Percentiles rank a stretch among this genome's conserved stretches.
These are phyloP conservation scores for Ustilaginoidea virens DNA, from an alignment of 2,329 filamentous ascomycete species.

Conservation along the genomic window DNA sequence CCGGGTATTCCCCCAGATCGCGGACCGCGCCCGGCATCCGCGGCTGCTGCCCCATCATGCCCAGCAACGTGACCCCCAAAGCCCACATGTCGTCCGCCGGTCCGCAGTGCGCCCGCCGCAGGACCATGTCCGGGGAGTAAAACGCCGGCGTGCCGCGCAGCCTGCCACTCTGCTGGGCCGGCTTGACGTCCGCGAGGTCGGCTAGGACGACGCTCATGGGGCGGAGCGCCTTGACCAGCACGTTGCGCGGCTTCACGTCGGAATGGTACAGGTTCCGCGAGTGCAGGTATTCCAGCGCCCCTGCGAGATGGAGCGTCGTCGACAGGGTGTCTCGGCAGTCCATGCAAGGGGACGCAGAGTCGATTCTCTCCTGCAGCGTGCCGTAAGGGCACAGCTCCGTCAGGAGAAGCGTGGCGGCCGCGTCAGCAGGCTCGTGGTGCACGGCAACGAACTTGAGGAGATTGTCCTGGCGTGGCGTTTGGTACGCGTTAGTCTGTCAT, in stretches of 20 bases:
- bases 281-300: constrained; percentile 15
- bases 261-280: constrained; percentile 10
- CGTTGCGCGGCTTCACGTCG: constrained; percentile 18
- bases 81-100: constrained; percentile 19
- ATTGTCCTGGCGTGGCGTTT: no score
- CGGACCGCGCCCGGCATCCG: constrained; percentile 5
- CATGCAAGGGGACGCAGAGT: constrained; percentile 9
- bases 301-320: constrained; percentile 10
- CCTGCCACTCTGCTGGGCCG: constrained; percentile 3
- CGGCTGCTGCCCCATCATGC: constrained; percentile 16
- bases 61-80: constrained; percentile 15
- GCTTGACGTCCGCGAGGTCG: constrained; percentile 16
- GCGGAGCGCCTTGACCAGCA: constrained; percentile 12
- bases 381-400: constrained; percentile 16
- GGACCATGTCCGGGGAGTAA: constrained; percentile 16
- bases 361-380: constrained; percentile 12
- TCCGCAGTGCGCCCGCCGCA: constrained; percentile 8
- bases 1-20: constrained; percentile 10
- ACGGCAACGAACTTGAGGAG: constrained; percentile 15
- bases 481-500: no score
- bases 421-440: constrained; percentile 9
- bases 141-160: constrained; percentile 13
- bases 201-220: constrained; percentile 16
- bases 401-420: constrained; percentile 11
- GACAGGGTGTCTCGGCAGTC: constrained; percentile 7